Base-by-base conservation (phyloP, 805 yeast species). In the Ogataea zsoltii region DNA sequence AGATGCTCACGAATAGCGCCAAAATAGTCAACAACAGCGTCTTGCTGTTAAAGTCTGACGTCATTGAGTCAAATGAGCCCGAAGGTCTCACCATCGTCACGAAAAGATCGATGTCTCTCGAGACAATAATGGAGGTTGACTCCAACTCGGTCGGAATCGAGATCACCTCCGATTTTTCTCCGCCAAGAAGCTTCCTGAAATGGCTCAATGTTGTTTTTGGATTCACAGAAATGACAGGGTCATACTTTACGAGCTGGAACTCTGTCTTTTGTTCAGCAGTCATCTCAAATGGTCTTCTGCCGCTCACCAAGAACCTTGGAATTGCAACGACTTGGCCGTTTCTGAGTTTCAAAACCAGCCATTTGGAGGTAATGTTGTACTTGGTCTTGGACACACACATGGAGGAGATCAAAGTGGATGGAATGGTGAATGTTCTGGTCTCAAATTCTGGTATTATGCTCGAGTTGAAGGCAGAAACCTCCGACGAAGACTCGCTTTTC, bases 61-160 rank as follows among this genome's bases (percentile, higher is more conserved):
- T 77, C 62, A 92, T 72, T 41, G 79, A 71, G 66, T 92, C 99
- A 66, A 88, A 91, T 32, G 88, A 87, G 34, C 79, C 78, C 0
- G 97, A 88, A 0, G 98, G 97, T 41, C 85, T 77, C 14, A 86
- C 74, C 45, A 80, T 72, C 0, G 95, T 83, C 58, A 91, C 87
- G 68, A 87, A 91, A 6, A 85, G 62, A 60, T 88, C 95, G n/a
- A 73, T 65, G 15, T 85, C 88, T 36, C 80, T 67, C 30, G 76
- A 71, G 49, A 94, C 82, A 0, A 87, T 77, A 15, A 88, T 72
- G 2, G 85, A 73, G 0, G 97, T 90, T 2, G 96, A 87, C 66
- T 92, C 98, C 41, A 90, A 69, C 32, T 78, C 74, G 0, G 97
- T 86, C 2, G 86, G 73, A 3, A 70, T 58, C 0, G 85, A 71